Conservation (phyloP, 2,329 filamentous ascomycete species). For the Fonsecaea monophora region DNA sequence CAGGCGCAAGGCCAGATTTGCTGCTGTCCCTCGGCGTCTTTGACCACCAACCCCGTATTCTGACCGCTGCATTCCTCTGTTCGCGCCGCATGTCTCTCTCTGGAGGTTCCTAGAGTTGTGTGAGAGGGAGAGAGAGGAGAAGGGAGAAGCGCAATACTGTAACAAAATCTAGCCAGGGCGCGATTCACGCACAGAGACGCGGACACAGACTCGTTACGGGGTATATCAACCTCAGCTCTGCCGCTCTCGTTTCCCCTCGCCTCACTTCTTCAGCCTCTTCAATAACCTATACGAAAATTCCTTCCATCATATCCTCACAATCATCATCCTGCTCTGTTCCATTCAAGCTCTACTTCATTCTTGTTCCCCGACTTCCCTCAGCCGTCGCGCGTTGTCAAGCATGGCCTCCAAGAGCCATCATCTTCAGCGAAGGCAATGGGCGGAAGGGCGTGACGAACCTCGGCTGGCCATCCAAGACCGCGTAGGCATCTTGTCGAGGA, state of each 20-base stretch:
- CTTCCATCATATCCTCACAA: not conserved
- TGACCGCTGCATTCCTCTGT: conserved; percentile 4
- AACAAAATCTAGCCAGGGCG: not conserved
- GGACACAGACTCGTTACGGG: not conserved
- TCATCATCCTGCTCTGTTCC: not conserved
- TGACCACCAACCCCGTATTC: conserved; percentile 8
- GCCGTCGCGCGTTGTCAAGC: not conserved
- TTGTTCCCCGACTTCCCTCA: not conserved
- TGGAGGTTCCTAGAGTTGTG: not conserved
- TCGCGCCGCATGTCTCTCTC: not conserved
- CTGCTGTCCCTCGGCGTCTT: conserved; percentile 10
- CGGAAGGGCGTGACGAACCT: not conserved
- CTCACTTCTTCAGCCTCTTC: not conserved
- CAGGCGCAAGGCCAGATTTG: conserved; percentile 10
- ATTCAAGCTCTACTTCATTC: not conserved
- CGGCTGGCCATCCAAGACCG: conserved; percentile 6
- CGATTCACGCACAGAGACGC: not conserved
- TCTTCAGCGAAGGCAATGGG: not conserved
- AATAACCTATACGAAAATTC: not conserved
- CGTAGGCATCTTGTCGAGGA: conserved; percentile 77
- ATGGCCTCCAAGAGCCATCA: not conserved
- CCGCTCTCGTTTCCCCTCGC: conserved; percentile 1
- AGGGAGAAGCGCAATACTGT: not conserved
- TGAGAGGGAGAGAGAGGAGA: not conserved
- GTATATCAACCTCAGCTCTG: not conserved